Percentiles rank a stretch among this genome's conserved stretches.
Conservation (phyloP, 1,284 basidiomycete genomes). For the Melampsora occidentalis region DNA sequence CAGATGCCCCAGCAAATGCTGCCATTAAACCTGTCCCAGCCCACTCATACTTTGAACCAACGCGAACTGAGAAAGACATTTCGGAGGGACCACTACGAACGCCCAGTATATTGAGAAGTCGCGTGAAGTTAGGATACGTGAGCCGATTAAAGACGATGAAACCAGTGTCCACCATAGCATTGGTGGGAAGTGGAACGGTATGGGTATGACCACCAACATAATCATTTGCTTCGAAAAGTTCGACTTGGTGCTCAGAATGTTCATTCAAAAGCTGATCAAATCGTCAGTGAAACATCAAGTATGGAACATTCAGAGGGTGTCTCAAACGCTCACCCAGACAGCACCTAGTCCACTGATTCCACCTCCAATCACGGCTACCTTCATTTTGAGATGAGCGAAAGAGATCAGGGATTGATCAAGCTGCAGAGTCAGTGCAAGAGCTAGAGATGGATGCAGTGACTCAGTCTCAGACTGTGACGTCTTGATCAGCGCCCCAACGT, state of each 20-base stretch:
- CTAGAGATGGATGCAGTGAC: too few species aligned
- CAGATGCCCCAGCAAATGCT: conserved; percentile 65
- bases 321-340: conserved; percentile 64
- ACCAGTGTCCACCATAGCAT: conserved; percentile 45
- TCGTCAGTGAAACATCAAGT: background rate
- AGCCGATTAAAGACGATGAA: conserved; percentile 64
- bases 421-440: too few species aligned
- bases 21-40: conserved; percentile 64
- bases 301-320: conserved; percentile 3
- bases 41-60: conserved; percentile 67
- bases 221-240: conserved; percentile 69
- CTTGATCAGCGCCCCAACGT: too few species aligned
- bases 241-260: conserved; percentile 72
- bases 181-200: conserved; percentile 62
- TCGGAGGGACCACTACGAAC: conserved; percentile 64
- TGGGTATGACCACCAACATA: conserved; percentile 76
- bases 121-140: conserved; percentile 77
- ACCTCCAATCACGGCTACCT: conserved; percentile 72
- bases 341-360: conserved; percentile 74
- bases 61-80: conserved; percentile 74
- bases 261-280: conserved; percentile 66
- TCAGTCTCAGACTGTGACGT: too few species aligned
- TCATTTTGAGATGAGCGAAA: conserved; percentile 48
- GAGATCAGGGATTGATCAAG: background rate
- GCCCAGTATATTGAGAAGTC: conserved; percentile 63